Conservation (phyloP, 495 filamentous ascomycete species). For the Lasiosphaeria ovina region DNA sequence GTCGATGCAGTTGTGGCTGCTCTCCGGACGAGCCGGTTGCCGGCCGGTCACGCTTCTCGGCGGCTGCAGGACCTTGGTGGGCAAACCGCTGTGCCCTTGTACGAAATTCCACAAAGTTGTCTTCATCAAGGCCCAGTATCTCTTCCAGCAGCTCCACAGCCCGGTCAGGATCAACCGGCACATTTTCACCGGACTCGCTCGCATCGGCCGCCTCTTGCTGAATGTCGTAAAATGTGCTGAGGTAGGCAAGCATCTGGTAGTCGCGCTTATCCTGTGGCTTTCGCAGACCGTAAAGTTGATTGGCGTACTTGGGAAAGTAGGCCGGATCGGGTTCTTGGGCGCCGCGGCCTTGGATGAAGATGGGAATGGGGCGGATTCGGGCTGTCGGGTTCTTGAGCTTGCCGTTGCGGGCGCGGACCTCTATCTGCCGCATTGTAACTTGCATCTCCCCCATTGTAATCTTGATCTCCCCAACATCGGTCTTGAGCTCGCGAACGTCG, state of each 20-base stretch:
- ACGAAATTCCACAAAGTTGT: slow-evolving; percentile 6
- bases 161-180: slow-evolving; percentile 3
- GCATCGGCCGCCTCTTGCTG: slow-evolving; percentile 2
- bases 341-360: slow-evolving; percentile 5
- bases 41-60: slow-evolving; percentile 2
- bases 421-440: not conserved
- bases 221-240: slow-evolving; percentile 8
- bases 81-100: slow-evolving; percentile 1
- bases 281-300: slow-evolving; percentile 7
- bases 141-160: slow-evolving; percentile 6
- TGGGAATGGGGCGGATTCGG: slow-evolving; percentile 6
- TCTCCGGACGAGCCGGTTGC: slow-evolving; percentile 1
- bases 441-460: slow-evolving; percentile 1
- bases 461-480: not conserved
- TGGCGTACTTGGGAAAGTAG: slow-evolving; percentile 6
- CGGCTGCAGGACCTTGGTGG: slow-evolving; percentile 2
- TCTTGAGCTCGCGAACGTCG: too few relatives aligned
- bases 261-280: slow-evolving; percentile 1
- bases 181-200: slow-evolving; percentile 5
- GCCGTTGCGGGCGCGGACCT: not conserved
- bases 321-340: slow-evolving; percentile 5
- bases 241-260: slow-evolving; percentile 5
- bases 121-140: slow-evolving; percentile 4
- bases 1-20: not conserved
- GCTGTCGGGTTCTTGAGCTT: slow-evolving; percentile 3